These are phyloP conservation scores for Scenedesmus sp. DNA, from an alignment of 163 green algal species.

Conservation along the genomic window DNA sequence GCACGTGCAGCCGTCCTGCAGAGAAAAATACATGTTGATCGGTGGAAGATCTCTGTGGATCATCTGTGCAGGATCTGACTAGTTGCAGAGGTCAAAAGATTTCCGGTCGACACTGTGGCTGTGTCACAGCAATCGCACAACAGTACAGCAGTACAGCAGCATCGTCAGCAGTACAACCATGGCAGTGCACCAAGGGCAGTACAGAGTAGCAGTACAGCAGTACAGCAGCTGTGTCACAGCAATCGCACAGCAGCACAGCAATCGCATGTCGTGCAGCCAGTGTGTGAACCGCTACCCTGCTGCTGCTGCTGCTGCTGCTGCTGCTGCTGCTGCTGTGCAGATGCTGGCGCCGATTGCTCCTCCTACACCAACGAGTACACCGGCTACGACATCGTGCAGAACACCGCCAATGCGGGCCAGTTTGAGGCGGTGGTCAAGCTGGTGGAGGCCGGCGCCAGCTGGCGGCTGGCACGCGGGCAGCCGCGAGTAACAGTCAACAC, in stretches of 20 bases:
- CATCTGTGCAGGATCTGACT: too few relatives aligned
- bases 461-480: not conserved
- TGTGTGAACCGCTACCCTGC: too few relatives aligned
- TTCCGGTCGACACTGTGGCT: too few relatives aligned
- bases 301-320: not conserved
- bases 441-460: conserved; percentile 19
- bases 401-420: conserved; percentile 3
- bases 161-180: too few relatives aligned
- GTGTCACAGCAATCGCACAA: too few relatives aligned
- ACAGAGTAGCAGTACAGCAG: too few relatives aligned
- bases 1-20: not conserved
- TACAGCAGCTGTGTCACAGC: not conserved
- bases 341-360: conserved; percentile 2
- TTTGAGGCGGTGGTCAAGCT: conserved; percentile 15
- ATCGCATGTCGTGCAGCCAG: too few relatives aligned
- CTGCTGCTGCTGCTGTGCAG: not conserved
- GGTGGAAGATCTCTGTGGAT: too few relatives aligned
- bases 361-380: not conserved
- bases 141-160: too few relatives aligned
- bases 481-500: not conserved
- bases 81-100: too few relatives aligned
- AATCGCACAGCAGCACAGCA: not conserved
- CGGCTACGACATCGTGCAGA: conserved; percentile 22
- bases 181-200: not conserved
- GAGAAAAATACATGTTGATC: too few relatives aligned